Percentiles rank a stretch among this genome's conserved stretches.
phyloP scores from a whole-genome alignment of 108 stramenopile species.

The Cyclostephanos invisitatus region DNA sequence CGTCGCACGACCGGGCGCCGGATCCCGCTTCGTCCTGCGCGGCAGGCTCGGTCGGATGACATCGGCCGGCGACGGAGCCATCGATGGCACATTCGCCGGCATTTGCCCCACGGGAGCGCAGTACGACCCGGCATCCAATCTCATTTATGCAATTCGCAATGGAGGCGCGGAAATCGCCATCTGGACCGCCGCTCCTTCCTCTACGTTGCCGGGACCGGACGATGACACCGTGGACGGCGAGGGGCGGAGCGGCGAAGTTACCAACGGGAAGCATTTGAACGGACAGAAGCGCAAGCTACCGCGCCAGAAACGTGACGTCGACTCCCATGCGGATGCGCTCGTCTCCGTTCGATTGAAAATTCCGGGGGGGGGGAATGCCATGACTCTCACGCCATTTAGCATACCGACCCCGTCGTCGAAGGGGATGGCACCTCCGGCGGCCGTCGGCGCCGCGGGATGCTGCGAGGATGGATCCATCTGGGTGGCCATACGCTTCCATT shows the following conservation, averaged over 20 bases:
- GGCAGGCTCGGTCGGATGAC: background rate
- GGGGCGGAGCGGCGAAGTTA: background rate
- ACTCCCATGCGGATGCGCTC: conserved; percentile 9
- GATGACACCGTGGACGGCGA: conserved; percentile 10
- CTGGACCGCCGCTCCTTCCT: conserved; percentile 48
- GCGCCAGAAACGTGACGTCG: background rate
- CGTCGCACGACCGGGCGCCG: conserved; percentile 38
- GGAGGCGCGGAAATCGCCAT: conserved; percentile 42
- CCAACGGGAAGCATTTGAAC: conserved; percentile 10
- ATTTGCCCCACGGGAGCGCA: conserved; percentile 31
- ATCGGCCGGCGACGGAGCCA: background rate
- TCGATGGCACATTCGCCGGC: conserved; percentile 23
- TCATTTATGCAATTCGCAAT: conserved; percentile 47
- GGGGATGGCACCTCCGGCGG: conserved; percentile 12
- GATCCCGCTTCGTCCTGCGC: conserved; percentile 27
- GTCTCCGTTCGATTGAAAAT: conserved; percentile 26
- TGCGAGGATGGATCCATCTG: conserved; percentile 47
- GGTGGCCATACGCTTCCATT: conserved; percentile 27
- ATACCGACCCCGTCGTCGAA: conserved; percentile 12
- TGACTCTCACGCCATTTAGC: conserved; percentile 33
- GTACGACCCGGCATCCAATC: conserved; percentile 37
- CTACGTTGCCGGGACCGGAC: conserved; percentile 43
- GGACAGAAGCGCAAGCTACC: conserved; percentile 34
- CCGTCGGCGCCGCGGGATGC: conserved; percentile 44
- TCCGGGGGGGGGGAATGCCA: conserved; percentile 32